Conservation (phyloP, 208 protist genomes). For the Trypanosoma melophagium region DNA sequence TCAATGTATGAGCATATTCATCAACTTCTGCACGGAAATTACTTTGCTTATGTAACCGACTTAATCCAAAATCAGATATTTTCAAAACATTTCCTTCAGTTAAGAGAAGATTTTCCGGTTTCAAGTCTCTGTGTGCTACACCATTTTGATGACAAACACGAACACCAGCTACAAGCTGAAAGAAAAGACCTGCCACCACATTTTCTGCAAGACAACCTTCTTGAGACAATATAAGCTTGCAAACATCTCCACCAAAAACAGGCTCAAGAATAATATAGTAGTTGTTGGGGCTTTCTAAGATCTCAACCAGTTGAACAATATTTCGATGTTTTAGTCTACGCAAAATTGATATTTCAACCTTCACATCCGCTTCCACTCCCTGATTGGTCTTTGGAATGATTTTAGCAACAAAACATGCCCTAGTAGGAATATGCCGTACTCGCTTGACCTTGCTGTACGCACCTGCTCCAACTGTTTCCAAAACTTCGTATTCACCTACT, state of each 20-base stretch:
- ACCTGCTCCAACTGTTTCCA: slow-evolving; percentile 73
- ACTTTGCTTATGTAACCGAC: slow-evolving; percentile 72
- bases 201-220: slow-evolving; percentile 54
- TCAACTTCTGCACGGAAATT: slow-evolving; percentile 55
- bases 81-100: slow-evolving; percentile 68
- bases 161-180: slow-evolving; percentile 74
- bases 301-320: slow-evolving; percentile 85
- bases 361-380: slow-evolving; percentile 67
- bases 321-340: slow-evolving; percentile 72
- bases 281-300: slow-evolving; percentile 80
- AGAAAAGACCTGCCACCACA: slow-evolving; percentile 62
- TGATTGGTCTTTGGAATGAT: slow-evolving; percentile 77
- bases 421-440: slow-evolving; percentile 70
- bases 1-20: slow-evolving; percentile 76
- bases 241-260: slow-evolving; percentile 83
- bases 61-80: slow-evolving; percentile 89
- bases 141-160: slow-evolving; percentile 75
- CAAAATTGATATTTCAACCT: slow-evolving; percentile 83
- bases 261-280: slow-evolving; percentile 90
- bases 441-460: slow-evolving; percentile 83
- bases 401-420: slow-evolving; percentile 72
- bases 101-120: slow-evolving; percentile 94
- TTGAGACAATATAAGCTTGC: slow-evolving; percentile 67
- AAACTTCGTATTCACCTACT: slow-evolving; percentile 86
- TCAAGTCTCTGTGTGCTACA: slow-evolving; percentile 93